Conservation (phyloP, 2,329 filamentous ascomycete species). For the Colletotrichum phormii region DNA sequence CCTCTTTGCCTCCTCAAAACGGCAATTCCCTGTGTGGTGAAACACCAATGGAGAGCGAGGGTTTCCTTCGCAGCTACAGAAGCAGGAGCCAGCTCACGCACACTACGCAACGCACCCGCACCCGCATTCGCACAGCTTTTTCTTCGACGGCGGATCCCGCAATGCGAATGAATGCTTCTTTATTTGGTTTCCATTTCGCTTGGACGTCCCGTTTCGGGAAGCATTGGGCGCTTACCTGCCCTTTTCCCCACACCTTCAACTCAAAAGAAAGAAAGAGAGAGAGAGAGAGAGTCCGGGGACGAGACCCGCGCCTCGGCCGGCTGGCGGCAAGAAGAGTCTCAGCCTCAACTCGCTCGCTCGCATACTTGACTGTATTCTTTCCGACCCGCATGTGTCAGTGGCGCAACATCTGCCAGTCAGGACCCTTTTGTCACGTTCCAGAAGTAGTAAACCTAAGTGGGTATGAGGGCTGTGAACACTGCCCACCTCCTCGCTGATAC, state of each 20-base stretch:
- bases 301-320: slow-evolving; percentile 13
- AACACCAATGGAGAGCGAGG: slow-evolving; percentile 23
- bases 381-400: neutral
- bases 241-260: neutral
- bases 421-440: neutral
- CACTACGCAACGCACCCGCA: slow-evolving; percentile 26
- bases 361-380: neutral
- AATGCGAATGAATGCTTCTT: neutral
- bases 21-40: slow-evolving; percentile 30
- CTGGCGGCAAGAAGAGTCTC: slow-evolving; percentile 16
- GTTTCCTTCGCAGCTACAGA: neutral
- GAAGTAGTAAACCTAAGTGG: neutral
- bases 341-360: neutral
- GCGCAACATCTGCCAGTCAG: neutral
- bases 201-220: slow-evolving; percentile 33
- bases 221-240: slow-evolving; percentile 8
- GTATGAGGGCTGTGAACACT: neutral
- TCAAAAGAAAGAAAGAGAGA: neutral
- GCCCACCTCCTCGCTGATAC: neutral
- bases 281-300: neutral
- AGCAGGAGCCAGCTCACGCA: slow-evolving; percentile 24
- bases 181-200: slow-evolving; percentile 11
- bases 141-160: neutral
- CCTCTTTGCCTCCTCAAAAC: slow-evolving; percentile 11
- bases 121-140: slow-evolving; percentile 20